These are phyloP conservation scores for Malassezia caprae DNA, from an alignment of 1,284 basidiomycete species.

Conservation along the genomic window DNA sequence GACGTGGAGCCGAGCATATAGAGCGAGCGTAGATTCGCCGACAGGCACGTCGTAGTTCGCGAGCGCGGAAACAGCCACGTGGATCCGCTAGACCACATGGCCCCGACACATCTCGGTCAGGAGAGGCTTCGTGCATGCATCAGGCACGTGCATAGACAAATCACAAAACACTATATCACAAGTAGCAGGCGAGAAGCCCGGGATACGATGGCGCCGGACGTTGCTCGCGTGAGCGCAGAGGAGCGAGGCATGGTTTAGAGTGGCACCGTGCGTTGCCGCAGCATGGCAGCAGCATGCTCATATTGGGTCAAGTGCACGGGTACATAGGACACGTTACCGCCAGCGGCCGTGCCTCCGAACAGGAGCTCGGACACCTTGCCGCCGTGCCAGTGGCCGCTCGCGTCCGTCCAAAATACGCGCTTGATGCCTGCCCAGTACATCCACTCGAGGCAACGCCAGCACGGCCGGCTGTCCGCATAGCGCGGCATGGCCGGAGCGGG, in stretches of 20 bases:
- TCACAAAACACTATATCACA: not conserved
- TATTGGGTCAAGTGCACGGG: constrained; percentile 21
- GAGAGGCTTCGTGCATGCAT: not conserved
- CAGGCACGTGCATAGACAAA: not conserved
- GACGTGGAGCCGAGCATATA: not conserved
- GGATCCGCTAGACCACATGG: not conserved
- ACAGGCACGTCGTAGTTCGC: not conserved
- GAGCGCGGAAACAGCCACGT: not conserved
- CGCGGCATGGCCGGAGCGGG: constrained; percentile 1
- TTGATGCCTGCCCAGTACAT: constrained; percentile 24
- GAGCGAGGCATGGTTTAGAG: too few relatives aligned
- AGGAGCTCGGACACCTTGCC: constrained; percentile 18
- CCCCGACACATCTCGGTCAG: not conserved
- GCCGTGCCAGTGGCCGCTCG: constrained; percentile 16
- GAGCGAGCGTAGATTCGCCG: not conserved
- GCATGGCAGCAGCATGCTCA: constrained; percentile 19
- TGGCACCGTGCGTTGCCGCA: not conserved
- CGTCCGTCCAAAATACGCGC: constrained; percentile 21
- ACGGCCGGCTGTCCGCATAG: constrained; percentile 21
- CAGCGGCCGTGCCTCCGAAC: constrained; percentile 4
- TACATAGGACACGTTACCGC: not conserved
- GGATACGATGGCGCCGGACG: not conserved
- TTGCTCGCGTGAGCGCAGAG: not conserved
- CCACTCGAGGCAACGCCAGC: constrained; percentile 23
- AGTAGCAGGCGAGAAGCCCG: not conserved